Evolutionary conservation across 2,329 filamentous ascomycete genomes (phyloP).

Genomic region (Magnaporthiopsis incrustans): DNA sequence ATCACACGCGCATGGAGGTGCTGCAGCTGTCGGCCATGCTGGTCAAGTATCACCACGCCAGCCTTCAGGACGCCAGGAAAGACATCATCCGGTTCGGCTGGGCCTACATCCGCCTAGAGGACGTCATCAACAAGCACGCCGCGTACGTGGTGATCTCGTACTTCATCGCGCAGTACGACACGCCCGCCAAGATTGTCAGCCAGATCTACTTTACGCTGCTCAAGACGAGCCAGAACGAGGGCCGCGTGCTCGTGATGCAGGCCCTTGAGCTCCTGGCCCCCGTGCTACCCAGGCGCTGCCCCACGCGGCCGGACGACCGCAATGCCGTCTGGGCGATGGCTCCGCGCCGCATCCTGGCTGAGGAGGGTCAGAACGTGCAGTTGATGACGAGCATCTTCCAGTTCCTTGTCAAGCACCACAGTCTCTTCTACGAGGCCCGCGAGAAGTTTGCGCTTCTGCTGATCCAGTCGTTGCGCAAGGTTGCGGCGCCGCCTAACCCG

Average conservation of each 20-base stretch:
- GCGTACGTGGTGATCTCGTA: slow-evolving; percentile 96
- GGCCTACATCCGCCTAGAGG: slow-evolving; percentile 97
- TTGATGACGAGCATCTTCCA: slow-evolving; percentile 97
- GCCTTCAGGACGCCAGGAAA: slow-evolving; percentile 85
- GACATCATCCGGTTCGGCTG: slow-evolving; percentile 99
- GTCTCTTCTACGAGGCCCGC: slow-evolving; percentile 88
- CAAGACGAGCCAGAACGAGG: slow-evolving; percentile 91
- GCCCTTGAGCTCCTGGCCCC: slow-evolving; percentile 93
- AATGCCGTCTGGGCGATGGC: slow-evolving; percentile 84
- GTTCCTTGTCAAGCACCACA: slow-evolving; percentile 85
- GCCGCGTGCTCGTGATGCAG: slow-evolving; percentile 83
- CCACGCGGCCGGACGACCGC: slow-evolving; percentile 46
- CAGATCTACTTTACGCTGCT: slow-evolving; percentile 91
- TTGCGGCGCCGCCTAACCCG: slow-evolving; percentile 72
- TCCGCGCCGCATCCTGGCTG: slow-evolving; percentile 81
- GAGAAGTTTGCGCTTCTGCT: slow-evolving; percentile 88
- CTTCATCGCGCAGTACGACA: slow-evolving; percentile 96
- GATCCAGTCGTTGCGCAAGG: slow-evolving; percentile 80
- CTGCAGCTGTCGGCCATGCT: slow-evolving; percentile 91
- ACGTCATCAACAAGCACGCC: slow-evolving; percentile 98
- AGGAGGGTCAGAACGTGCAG: slow-evolving; percentile 90
- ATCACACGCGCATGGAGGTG: slow-evolving; percentile 93
- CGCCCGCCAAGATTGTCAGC: slow-evolving; percentile 87
- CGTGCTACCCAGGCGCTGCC: slow-evolving; percentile 78
- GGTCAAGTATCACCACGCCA: slow-evolving; percentile 86